These are phyloP conservation scores for Colletotrichum navitas DNA, from an alignment of 2,329 filamentous ascomycete genomes.

Conservation along the genomic window DNA sequence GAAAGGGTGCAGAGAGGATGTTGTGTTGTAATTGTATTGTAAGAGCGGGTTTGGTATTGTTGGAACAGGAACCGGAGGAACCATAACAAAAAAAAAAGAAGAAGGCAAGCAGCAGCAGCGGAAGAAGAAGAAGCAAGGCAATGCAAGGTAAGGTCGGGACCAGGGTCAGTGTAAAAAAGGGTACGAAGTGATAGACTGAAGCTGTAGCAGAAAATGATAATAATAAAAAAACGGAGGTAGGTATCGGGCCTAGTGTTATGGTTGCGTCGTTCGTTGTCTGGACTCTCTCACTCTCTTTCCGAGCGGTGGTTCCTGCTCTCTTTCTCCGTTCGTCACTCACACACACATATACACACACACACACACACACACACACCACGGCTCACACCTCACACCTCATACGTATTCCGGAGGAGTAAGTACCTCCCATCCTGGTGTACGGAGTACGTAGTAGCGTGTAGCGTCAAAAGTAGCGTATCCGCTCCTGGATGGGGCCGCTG, in stretches of 20 bases:
- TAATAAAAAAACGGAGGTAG: slow-evolving; percentile 26
- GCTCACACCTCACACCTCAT: slow-evolving; percentile 4
- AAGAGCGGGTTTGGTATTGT: slow-evolving; percentile 2
- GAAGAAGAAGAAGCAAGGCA: slow-evolving; percentile 19
- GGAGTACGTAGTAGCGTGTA: slow-evolving; percentile 4
- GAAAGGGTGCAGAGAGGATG: slow-evolving; percentile 8
- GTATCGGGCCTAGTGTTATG: slow-evolving; percentile 39
- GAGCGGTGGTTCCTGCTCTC: slow-evolving; percentile 19
- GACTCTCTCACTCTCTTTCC: slow-evolving; percentile 26
- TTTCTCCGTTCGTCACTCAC: slow-evolving; percentile 10
- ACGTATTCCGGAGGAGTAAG: slow-evolving; percentile 7
- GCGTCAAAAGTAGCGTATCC: slow-evolving; percentile 9
- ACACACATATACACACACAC: neutral
- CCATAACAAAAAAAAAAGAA: slow-evolving; percentile 25
- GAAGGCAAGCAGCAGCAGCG: slow-evolving; percentile 10
- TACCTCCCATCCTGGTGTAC: slow-evolving; percentile 2
- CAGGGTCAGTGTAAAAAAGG: slow-evolving; percentile 15
- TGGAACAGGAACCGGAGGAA: slow-evolving; percentile 4
- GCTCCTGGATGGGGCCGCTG: slow-evolving; percentile 4
- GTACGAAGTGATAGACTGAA: slow-evolving; percentile 32
- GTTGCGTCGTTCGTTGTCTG: slow-evolving; percentile 43
- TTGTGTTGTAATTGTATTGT: slow-evolving; percentile 29
- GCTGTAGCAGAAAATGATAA: slow-evolving; percentile 20
- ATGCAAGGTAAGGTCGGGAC: slow-evolving; percentile 9
- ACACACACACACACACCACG: too few relatives aligned